Percentiles rank a stretch among this genome's conserved stretches.
phyloP scores from a whole-genome alignment of 495 filamentous ascomycete genomes.

The Penicillium soppii region DNA sequence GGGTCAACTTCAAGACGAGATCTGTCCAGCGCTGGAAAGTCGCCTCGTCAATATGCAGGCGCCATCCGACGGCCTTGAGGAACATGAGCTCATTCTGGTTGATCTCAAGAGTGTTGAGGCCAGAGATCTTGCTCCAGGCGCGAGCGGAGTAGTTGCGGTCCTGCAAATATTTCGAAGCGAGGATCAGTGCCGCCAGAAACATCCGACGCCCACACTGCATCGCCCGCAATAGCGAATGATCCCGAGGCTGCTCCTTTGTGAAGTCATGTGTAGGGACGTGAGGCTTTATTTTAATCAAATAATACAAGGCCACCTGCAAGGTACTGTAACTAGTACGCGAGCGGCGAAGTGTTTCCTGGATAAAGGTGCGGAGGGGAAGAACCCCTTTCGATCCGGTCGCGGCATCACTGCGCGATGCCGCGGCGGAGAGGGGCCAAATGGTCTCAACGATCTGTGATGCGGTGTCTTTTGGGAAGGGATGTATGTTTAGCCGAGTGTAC shows the following conservation, averaged over 20 bases:
- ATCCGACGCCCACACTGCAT: constrained; percentile 97
- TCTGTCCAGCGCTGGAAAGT: constrained; percentile 91
- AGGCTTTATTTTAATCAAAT: constrained; percentile 88
- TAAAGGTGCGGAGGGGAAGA: constrained; percentile 88
- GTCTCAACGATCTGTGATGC: constrained; percentile 96
- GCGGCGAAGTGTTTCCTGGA: constrained; percentile 92
- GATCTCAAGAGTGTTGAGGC: constrained; percentile 84
- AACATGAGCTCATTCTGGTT: constrained; percentile 97
- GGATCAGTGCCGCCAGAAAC: constrained; percentile 90
- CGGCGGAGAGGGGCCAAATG: constrained; percentile 79
- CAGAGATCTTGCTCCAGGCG: constrained; percentile 98
- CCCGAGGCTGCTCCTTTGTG: constrained; percentile 81
- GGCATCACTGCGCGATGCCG: constrained; percentile 47
- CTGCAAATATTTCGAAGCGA: constrained; percentile 96
- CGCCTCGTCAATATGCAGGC: constrained; percentile 84
- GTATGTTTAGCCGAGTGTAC: constrained; percentile 22
- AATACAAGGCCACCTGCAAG: constrained; percentile 94
- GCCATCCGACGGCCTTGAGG: constrained; percentile 86
- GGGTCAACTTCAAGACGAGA: constrained; percentile 82
- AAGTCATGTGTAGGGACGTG: constrained; percentile 83
- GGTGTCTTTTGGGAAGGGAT: constrained; percentile 86
- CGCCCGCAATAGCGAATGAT: constrained; percentile 70
- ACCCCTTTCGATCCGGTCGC: constrained; percentile 60
- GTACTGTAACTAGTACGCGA: constrained; percentile 97
- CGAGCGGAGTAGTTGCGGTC: constrained; percentile 96